These are phyloP conservation scores for Solanum sparsipilum DNA, from an alignment of 257 asterid genomes.

Conservation along the genomic window DNA sequence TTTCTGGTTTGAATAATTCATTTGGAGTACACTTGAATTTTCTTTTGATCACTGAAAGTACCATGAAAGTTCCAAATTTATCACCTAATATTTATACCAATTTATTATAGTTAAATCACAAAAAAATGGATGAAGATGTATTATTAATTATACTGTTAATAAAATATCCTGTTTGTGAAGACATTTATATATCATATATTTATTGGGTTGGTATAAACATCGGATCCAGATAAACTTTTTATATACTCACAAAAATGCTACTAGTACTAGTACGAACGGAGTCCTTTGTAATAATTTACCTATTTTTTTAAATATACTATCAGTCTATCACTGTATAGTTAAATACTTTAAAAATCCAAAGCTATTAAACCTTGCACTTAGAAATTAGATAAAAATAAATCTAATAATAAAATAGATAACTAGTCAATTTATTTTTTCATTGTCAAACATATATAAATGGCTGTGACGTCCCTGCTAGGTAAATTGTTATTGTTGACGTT, in stretches of 20 bases:
- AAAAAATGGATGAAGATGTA: background rate
- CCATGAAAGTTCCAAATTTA: background rate
- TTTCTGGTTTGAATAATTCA: background rate
- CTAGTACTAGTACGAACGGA: background rate
- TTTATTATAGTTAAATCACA: background rate
- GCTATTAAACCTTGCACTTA: background rate
- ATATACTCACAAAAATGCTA: background rate
- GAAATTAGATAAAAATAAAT: background rate
- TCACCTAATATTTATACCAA: background rate
- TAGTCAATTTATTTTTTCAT: background rate
- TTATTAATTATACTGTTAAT: background rate
- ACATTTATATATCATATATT: background rate
- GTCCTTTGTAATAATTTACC: too few species aligned
- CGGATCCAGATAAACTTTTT: fast-evolving
- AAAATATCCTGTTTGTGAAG: background rate
- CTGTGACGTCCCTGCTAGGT: background rate
- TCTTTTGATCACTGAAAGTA: background rate
- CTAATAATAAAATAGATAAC: background rate
- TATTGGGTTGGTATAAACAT: background rate
- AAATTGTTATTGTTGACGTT: background rate
- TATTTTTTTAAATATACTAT: background rate
- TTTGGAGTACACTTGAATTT: background rate
- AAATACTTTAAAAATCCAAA: background rate
- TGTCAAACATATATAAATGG: background rate
- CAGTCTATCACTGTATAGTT: background rate